phyloP scores from a whole-genome alignment of 1,139 yeast genomes.

The Yamadazyma triangularis region DNA sequence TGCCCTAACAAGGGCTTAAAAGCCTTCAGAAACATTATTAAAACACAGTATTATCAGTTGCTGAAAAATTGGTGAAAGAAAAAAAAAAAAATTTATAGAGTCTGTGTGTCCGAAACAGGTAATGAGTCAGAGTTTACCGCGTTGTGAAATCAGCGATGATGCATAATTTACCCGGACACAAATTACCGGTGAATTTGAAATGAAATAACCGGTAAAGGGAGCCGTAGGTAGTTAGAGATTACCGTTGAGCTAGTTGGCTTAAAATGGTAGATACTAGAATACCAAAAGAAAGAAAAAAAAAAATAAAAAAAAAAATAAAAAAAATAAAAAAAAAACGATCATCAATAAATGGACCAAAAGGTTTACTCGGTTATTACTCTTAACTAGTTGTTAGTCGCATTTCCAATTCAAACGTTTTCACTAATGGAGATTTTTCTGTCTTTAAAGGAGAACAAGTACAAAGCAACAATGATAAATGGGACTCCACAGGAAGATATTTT shows the following conservation, averaged over 20 bases:
- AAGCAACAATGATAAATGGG: not conserved
- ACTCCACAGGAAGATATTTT: conserved; percentile 40
- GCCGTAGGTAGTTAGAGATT: no score
- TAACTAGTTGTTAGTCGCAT: no score
- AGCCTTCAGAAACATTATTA: not conserved
- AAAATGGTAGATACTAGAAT: no score
- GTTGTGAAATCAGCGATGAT: conserved; percentile 28
- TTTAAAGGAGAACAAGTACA: not conserved
- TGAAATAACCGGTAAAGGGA: no score
- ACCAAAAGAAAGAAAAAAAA: no score
- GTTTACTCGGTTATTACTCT: no score
- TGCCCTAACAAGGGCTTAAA: not conserved
- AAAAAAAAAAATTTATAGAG: conserved; percentile 7
- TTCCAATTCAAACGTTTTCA: no score
- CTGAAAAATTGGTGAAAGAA: conserved; percentile 1
- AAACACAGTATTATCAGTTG: not conserved
- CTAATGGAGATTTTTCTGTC: not conserved
- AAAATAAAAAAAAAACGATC: no score
- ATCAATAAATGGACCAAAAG: no score
- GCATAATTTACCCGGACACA: not conserved
- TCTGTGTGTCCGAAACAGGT: conserved; percentile 24
- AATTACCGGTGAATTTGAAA: not conserved
- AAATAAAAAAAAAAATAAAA: no score
- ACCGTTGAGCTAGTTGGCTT: no score
- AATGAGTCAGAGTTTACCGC: conserved; percentile 36